These are phyloP conservation scores for Phytophthora foliorum DNA, from an alignment of 352 stramenopile species.

Conservation along the genomic window DNA sequence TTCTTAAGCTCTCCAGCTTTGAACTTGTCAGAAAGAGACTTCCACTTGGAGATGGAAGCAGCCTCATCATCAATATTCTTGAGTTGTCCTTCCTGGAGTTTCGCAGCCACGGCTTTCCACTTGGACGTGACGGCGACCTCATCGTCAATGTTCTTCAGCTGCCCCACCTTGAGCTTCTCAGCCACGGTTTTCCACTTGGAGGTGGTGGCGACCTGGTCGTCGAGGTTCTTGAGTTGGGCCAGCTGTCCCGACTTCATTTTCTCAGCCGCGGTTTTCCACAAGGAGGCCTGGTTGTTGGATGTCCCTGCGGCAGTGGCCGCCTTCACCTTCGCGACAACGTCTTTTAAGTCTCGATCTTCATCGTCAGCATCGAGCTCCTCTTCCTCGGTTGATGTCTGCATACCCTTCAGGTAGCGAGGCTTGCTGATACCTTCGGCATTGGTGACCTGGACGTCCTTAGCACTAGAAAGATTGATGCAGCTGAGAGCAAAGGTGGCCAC, in stretches of 20 bases:
- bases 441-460: neutral
- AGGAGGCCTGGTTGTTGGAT: neutral
- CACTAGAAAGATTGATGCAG: neutral
- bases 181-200: neutral
- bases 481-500: neutral
- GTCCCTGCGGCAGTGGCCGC: neutral
- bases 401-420: neutral
- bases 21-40: neutral
- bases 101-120: neutral
- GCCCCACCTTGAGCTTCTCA: neutral
- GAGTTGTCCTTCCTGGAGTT: neutral
- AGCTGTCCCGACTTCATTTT: neutral
- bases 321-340: neutral
- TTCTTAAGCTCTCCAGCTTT: neutral
- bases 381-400: neutral
- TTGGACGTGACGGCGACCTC: neutral
- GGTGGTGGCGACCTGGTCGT: neutral
- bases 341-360: neutral
- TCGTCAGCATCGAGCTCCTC: neutral
- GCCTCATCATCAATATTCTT: neutral
- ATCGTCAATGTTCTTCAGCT: neutral
- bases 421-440: neutral
- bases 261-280: neutral
- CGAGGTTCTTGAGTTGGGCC: neutral
- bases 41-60: neutral